phyloP scores from a whole-genome alignment of 2,329 filamentous ascomycete species.

The Exophiala mesophila region DNA sequence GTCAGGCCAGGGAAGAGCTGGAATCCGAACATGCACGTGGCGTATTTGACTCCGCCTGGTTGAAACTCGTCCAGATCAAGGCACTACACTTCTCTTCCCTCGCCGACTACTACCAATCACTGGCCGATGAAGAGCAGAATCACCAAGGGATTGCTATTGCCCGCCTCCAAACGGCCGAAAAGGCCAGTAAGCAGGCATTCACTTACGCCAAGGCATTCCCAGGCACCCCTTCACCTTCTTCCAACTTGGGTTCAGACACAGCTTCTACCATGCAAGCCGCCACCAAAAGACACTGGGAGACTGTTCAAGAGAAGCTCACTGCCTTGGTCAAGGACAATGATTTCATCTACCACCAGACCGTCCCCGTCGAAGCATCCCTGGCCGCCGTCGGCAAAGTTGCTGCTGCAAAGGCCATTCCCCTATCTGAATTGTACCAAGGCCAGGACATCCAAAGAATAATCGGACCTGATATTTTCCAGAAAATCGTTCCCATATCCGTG shows the following conservation, averaged over 20 bases:
- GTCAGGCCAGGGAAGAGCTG: conserved; percentile 79
- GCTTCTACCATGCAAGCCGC: conserved; percentile 70
- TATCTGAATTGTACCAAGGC: conserved; percentile 92
- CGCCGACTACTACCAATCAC: conserved; percentile 88
- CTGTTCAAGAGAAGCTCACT: conserved; percentile 73
- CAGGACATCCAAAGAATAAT: conserved; percentile 97
- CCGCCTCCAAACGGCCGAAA: conserved; percentile 75
- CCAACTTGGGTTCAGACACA: conserved; percentile 78
- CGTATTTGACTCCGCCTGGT: conserved; percentile 92
- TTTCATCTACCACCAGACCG: conserved; percentile 92
- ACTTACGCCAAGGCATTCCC: conserved; percentile 76
- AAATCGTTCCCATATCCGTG: conserved; percentile 91
- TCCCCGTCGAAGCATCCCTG: conserved; percentile 79
- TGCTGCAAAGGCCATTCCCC: conserved; percentile 92
- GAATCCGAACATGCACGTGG: conserved; percentile 89
- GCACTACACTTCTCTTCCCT: conserved; percentile 75
- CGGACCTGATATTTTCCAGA: conserved; percentile 92
- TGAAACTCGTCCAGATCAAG: conserved; percentile 68
- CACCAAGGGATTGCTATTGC: conserved; percentile 81
- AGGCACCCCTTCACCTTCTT: conserved; percentile 67
- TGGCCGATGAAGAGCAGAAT: conserved; percentile 84
- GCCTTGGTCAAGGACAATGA: conserved; percentile 89
- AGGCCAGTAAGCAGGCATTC: conserved; percentile 70
- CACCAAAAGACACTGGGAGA: conserved; percentile 73
- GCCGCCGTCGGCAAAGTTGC: conserved; percentile 82